Base-by-base conservation (phyloP, 352 stramenopile genomes). In the Globisporangium lucens region DNA sequence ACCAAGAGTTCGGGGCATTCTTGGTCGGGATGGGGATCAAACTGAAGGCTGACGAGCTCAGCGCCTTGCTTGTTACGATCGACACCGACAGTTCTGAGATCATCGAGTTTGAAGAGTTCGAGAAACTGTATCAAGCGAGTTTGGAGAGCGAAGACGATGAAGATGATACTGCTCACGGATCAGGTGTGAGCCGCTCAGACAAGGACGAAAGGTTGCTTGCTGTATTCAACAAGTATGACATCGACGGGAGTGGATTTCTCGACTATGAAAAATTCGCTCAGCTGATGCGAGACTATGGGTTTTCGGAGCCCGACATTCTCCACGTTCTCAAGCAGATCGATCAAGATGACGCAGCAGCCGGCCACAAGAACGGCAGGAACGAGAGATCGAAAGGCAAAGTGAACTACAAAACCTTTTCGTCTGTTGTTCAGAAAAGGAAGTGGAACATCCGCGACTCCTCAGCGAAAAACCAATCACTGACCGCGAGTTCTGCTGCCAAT, bases 1-100 rank as follows among this genome's bases (percentile, higher is more conserved):
- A 84, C 49, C 75, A 86, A 35, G 83, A 91, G 58, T 91, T 91
- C 56, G 70, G 73, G 1, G 80, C 79, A 9, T 75, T 91, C 10
- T 66, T 91, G 0, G 63, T 86, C 61, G 69, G 78, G 4, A 65
- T 91, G 4, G 83, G 83, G 4, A 71, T 91, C 29, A 89, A 89
- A 43, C 46, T 91, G 20, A 79, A 78, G 65, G 46, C 70, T 3
- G 56, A 75, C 4, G 78, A 90, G 24, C 46, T 91, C 2, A 68
- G 63, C 13, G 49, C 66, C 2, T 52, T 91, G 17, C 46, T 91
- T 24, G 43, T 68, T 3, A 59, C 76, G 8, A 65, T 90, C 10
- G 81, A 91, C 59, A 61, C 66, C 9, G 70, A 90, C 38, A 65
- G 70, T 1, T 85, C 83, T 2, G 65, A 81, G 30, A 58, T 71